Evolutionary conservation across 768 basidiomycete genomes (phyloP).

Genomic region (Tricholoma furcatifolium): DNA sequence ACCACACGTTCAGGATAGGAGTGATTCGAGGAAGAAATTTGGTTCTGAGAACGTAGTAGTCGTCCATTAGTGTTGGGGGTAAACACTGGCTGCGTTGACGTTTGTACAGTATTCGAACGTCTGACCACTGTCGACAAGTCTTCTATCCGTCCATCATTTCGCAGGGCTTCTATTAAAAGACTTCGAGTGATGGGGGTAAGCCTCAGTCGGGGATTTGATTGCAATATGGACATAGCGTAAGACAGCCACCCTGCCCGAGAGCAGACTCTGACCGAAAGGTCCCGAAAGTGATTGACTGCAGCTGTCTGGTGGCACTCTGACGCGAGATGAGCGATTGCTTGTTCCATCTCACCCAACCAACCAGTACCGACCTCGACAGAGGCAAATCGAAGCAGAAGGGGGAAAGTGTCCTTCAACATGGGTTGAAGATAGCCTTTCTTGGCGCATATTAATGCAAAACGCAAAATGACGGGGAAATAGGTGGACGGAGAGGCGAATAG

Average conservation of each 20-base stretch:
- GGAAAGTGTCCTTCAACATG: slow-evolving; percentile 14
- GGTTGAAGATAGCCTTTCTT: slow-evolving; percentile 20
- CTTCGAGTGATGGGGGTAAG: slow-evolving; percentile 7
- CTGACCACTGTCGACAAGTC: slow-evolving; percentile 4
- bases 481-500: slow-evolving; percentile 18
- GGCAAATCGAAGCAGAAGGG: slow-evolving; percentile 14
- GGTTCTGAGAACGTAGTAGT: neutral
- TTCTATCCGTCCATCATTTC: neutral
- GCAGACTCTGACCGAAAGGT: slow-evolving; percentile 13
- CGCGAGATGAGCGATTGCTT: slow-evolving; percentile 5
- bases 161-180: slow-evolving; percentile 7
- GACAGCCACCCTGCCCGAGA: slow-evolving; percentile 17
- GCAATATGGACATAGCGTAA: slow-evolving; percentile 9
- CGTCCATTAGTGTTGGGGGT: neutral
- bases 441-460: slow-evolving; percentile 20
- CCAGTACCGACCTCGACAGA: neutral
- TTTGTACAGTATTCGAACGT: neutral
- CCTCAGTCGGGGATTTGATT: slow-evolving; percentile 2
- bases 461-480: slow-evolving; percentile 12
- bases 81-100: neutral
- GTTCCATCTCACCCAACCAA: slow-evolving; percentile 14
- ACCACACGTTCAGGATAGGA: neutral
- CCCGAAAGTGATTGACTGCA: slow-evolving; percentile 4
- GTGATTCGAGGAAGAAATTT: neutral
- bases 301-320: neutral